phyloP scores from a whole-genome alignment of 2,329 filamentous ascomycete species.

The Tolypocladium album region DNA sequence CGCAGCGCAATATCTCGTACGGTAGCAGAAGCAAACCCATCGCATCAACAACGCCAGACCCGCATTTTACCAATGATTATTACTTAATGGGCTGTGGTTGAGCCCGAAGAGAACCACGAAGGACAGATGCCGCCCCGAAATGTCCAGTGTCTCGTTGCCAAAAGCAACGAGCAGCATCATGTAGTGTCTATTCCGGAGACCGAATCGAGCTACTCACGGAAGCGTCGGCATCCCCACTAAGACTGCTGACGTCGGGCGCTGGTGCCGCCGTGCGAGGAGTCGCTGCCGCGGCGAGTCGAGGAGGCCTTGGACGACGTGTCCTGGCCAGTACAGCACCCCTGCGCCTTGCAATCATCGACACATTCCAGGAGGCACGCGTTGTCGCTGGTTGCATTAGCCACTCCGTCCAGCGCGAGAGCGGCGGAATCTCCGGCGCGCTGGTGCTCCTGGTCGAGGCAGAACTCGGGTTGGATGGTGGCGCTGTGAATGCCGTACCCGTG shows the following conservation, averaged over 20 bases:
- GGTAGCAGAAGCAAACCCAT: not conserved
- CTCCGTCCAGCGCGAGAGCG: conserved; percentile 24
- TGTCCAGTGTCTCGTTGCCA: not conserved
- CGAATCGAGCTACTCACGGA: not conserved
- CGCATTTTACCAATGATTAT: not conserved
- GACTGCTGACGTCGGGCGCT: conserved; percentile 3
- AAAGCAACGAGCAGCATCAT: not conserved
- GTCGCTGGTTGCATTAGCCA: conserved; percentile 14
- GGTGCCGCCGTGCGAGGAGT: conserved; percentile 17
- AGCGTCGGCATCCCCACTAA: not conserved
- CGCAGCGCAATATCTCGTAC: not conserved
- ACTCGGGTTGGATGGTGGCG: conserved; percentile 95
- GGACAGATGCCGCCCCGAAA: no score
- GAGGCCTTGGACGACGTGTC: conserved; percentile 22
- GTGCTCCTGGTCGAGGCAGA: conserved; percentile 43
- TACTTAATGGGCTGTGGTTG: not conserved
- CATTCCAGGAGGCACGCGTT: conserved; percentile 38
- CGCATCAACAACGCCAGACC: not conserved
- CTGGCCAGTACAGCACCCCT: conserved; percentile 18
- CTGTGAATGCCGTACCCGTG: conserved; percentile 96
- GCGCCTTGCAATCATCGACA: conserved; percentile 24
- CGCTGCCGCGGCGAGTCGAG: conserved; percentile 23
- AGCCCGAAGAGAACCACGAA: not conserved
- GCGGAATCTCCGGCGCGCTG: conserved; percentile 25
- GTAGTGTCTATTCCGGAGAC: not conserved